Evolutionary conservation across 352 stramenopile genomes (phyloP), one percentile per base, ranked within the genome.

Genomic region (Globisporangium megalacanthum): DNA sequence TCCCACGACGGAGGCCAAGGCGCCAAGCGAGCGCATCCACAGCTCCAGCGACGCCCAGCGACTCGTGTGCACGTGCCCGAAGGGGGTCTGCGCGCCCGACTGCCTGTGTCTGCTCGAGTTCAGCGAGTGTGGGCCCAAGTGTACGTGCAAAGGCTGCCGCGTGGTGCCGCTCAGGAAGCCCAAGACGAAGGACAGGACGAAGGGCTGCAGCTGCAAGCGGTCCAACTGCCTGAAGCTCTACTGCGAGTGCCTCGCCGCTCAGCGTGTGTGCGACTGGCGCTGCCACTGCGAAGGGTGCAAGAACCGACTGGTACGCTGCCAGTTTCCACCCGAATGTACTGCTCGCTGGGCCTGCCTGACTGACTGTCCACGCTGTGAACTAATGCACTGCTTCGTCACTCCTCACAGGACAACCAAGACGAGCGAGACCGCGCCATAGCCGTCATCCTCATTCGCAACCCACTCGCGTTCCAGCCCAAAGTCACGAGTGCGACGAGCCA

Each of bases 151-250:
- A 47, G 74, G 73, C 6, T 88, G 77, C 29, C 60, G 64, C 37
- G 66, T 70, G 13, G 61, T 67, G 10, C 54, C 56, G 25, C 58
- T 60, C 41, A 75, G 82, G 55, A 80, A 73, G 25, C 25, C 25
- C 25, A 29, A 29, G 25, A 29, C 25, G 25, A 29, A 29, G 25
- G 25, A 29, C 25, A 29, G n/a, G n/a, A 72, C 68, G 0, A 80
- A 81, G 44, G 79, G 82, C 39, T 99, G 96, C 68, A 98, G 96
- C 53, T 98, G 95, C 75, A 98, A 98, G 72, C 98, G 98, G 56
- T 98, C 92, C 10, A 96, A 96, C 57, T 99, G 96, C 64, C 83
- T 99, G 8, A 99, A 99, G 64, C 71, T 99, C 22, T 94, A 94
- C 56, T 94, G 84, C 55, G 84, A 94, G 59, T 94, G 84, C 53